Evolutionary conservation across 768 basidiomycete species (phyloP).

Genomic region (Vararia minispora): DNA sequence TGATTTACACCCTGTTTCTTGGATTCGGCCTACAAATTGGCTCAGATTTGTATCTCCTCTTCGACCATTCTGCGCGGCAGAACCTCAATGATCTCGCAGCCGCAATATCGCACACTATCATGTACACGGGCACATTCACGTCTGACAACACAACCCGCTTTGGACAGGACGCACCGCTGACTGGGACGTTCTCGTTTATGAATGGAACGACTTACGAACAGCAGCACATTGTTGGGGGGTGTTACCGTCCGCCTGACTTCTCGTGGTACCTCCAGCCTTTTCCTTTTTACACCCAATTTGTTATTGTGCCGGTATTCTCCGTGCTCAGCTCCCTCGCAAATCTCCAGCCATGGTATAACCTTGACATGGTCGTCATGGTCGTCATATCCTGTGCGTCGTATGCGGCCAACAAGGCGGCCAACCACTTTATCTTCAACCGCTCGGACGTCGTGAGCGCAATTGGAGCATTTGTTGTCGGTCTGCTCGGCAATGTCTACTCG

Average conservation of each 20-base stretch:
- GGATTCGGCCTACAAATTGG: conserved; percentile 79
- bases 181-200: conserved; percentile 56
- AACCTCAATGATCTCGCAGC: conserved; percentile 40
- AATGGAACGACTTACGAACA: conserved; percentile 35
- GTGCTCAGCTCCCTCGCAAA: conserved; percentile 61
- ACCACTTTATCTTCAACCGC: conserved; percentile 72
- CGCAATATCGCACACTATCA: conserved; percentile 34
- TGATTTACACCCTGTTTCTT: conserved; percentile 73
- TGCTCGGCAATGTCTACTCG: conserved; percentile 70
- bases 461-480: conserved; percentile 67
- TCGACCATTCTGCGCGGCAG: conserved; percentile 47
- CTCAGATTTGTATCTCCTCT: conserved; percentile 62
- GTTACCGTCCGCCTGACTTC: conserved; percentile 52
- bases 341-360: conserved; percentile 59
- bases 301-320: conserved; percentile 68
- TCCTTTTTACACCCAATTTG: conserved; percentile 59
- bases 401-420: conserved; percentile 67
- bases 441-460: conserved; percentile 76
- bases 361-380: conserved; percentile 72
- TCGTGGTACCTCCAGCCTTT: conserved; percentile 74
- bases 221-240: conserved; percentile 42
- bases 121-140: conserved; percentile 52
- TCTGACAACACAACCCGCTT: conserved; percentile 40
- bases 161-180: conserved; percentile 27
- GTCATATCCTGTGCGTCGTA: conserved; percentile 71